Evolutionary conservation across 164 flowering plant genomes (phyloP), one percentile per base, ranked within the genome.

Genomic region (Platanus orientalis): DNA sequence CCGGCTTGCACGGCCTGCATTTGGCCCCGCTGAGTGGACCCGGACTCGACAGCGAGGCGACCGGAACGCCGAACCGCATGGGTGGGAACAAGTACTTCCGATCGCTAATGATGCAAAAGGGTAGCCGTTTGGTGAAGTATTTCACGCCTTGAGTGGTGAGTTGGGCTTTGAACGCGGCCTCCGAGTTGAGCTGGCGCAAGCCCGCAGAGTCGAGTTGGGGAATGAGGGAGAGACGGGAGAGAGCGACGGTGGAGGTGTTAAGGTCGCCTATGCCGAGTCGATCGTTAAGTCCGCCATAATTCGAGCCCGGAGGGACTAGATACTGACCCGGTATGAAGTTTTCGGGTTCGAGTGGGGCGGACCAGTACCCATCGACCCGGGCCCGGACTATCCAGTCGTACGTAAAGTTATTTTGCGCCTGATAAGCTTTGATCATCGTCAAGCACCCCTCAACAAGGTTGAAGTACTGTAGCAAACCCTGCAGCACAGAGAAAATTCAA

Each of bases 351-450:
- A 94, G 76, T 6, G 96, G 96, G 0, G 74, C 79, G 30, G 80
- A 76, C 99, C 99, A 94, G 75, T 79, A 91, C 0, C 94, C 87
- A 36, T 94, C 99, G 0, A 94, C 97, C 3, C 99, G 82, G 62
- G 97, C 88, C 20, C 99, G 90, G 72, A 94, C 74, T 7, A 94
- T 75, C 99, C 99, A 94, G 65, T 91, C 89, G 69, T 91, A 94
- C 1, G 82, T 85, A 81, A 94, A 84, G 58, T 81, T 79, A 59
- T 86, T 66, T 39, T 53, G 64, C 1, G 28, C 25, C 52, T 94
- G 96, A 70, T 85, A 61, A 0, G 71, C 49, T 34, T 75, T 51
- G 62, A 91, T 86, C 86, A 88, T 65, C 7, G 75, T 80, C 19
- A 94, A 69, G 73, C 99, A 94, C 10, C 94, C 96, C 36, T 94